Conservation (phyloP, 768 basidiomycete species). For the Agaricus blazei region DNA sequence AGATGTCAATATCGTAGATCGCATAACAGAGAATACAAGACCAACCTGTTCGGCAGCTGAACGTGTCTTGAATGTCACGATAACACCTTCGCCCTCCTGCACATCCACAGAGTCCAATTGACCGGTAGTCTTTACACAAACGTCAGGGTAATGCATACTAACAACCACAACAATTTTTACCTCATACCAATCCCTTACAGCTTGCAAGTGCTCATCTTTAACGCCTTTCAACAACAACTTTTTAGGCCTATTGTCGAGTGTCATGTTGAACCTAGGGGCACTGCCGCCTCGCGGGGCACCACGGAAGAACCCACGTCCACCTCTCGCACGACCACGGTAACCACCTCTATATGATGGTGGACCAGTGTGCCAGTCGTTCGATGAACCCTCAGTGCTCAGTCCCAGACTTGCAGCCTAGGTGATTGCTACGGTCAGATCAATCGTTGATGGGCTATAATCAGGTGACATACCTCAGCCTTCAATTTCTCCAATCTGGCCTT, state of each 20-base stretch:
- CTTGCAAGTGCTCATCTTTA: conserved; percentile 43
- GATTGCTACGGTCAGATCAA: background rate
- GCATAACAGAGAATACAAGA: conserved; percentile 1
- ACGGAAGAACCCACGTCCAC: conserved; percentile 55
- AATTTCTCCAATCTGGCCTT: conserved; percentile 72
- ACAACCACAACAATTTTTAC: conserved; percentile 26
- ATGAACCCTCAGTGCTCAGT: conserved; percentile 46
- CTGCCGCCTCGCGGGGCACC: conserved; percentile 55
- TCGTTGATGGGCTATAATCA: background rate
- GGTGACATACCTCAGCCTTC: conserved; percentile 63
- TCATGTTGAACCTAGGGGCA: conserved; percentile 69
- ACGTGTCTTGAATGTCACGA: conserved; percentile 70
- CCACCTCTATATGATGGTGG: conserved; percentile 50
- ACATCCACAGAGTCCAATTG: conserved; percentile 63
- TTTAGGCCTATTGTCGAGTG: conserved; percentile 86
- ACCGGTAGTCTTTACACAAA: conserved; percentile 47
- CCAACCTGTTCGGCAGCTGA: conserved; percentile 71
- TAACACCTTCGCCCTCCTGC: conserved; percentile 48
- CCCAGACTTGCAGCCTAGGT: conserved; percentile 71
- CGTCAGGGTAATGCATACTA: conserved; percentile 3
- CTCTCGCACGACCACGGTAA: conserved; percentile 65
- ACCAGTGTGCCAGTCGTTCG: conserved; percentile 29
- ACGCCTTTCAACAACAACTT: conserved; percentile 73
- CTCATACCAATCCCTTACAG: conserved; percentile 82
- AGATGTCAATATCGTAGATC: conserved; percentile 9